Evolutionary conservation across 1,284 basidiomycete genomes (phyloP).

Genomic region (Austroboletus sp.): DNA sequence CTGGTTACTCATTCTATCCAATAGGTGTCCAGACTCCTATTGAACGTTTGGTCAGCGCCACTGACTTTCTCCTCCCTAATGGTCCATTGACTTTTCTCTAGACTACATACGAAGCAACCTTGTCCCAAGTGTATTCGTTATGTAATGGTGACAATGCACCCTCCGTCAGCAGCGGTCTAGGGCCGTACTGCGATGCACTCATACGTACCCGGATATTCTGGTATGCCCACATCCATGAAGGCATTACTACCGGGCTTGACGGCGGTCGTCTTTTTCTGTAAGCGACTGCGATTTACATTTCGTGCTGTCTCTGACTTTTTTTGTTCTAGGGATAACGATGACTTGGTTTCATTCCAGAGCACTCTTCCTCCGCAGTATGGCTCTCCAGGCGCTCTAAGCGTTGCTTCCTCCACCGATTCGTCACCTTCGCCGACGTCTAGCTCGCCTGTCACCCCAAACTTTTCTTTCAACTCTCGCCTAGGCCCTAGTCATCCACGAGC

Average conservation of each 20-base stretch:
- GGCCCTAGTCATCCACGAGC: conserved; percentile 31
- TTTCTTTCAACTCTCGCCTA: conserved; percentile 29
- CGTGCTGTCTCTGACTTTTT: conserved; percentile 7
- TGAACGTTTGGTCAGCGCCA: conserved; percentile 43
- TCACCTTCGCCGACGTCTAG: conserved; percentile 20
- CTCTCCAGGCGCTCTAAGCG: conserved; percentile 26
- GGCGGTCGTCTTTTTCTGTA: conserved; percentile 74
- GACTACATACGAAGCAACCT: conserved; percentile 55
- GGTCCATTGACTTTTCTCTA: conserved; percentile 13
- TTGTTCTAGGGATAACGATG: conserved; percentile 25
- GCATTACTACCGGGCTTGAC: conserved; percentile 68
- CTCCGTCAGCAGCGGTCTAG: conserved; percentile 46
- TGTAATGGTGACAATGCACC: conserved; percentile 49
- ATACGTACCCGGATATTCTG: conserved; percentile 76
- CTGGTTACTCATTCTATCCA: conserved; percentile 9
- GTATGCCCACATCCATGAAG: conserved; percentile 79
- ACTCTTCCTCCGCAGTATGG: conserved; percentile 45
- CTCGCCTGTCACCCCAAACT: conserved; percentile 32
- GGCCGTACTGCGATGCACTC: conserved; percentile 53
- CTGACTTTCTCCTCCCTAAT: neutral
- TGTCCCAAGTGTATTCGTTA: conserved; percentile 64
- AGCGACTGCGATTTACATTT: conserved; percentile 25
- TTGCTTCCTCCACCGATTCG: conserved; percentile 20
- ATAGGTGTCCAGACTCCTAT: conserved; percentile 44
- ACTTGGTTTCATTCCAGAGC: conserved; percentile 49